phyloP scores from a whole-genome alignment of 306 rosid genomes.

The Biancaea sappan region DNA sequence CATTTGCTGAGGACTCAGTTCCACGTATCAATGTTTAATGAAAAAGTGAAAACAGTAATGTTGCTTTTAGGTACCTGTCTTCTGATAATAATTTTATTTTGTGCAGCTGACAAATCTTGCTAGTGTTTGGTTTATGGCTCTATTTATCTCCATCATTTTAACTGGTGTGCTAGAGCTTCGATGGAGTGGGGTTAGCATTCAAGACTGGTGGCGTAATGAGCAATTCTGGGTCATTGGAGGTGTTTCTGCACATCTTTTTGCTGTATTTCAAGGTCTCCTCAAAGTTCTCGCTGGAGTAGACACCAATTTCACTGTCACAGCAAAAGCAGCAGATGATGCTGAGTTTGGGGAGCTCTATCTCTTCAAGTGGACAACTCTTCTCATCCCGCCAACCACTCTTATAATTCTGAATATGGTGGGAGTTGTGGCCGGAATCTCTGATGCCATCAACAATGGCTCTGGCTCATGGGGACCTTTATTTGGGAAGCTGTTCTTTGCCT shows the following conservation, averaged over 20 bases:
- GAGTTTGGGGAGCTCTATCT: constrained; percentile 54
- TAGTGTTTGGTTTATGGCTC: constrained; percentile 25
- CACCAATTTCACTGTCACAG: constrained; percentile 54
- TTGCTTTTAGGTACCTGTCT: not conserved
- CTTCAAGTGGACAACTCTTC: constrained; percentile 58
- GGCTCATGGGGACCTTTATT: constrained; percentile 60
- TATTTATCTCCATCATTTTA: constrained; percentile 25
- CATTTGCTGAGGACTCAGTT: not conserved
- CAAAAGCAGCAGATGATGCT: constrained; percentile 49
- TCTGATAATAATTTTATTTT: not conserved
- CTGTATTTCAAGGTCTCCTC: constrained; percentile 57
- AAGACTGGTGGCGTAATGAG: constrained; percentile 25
- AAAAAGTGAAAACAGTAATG: not conserved
- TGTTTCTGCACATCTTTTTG: constrained; percentile 56
- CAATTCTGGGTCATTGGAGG: constrained; percentile 45
- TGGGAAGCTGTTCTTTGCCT: constrained; percentile 57
- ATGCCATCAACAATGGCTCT: constrained; percentile 53
- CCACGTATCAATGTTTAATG: not conserved
- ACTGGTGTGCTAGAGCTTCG: constrained; percentile 21
- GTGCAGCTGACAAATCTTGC: constrained; percentile 21
- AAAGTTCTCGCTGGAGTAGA: constrained; percentile 59
- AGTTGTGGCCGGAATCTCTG: constrained; percentile 59
- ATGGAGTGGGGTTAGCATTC: constrained; percentile 26
- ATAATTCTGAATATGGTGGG: constrained; percentile 55
- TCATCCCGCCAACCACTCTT: constrained; percentile 59